Conservation (phyloP, 2,329 filamentous ascomycete species). For the Alternaria postmessia region DNA sequence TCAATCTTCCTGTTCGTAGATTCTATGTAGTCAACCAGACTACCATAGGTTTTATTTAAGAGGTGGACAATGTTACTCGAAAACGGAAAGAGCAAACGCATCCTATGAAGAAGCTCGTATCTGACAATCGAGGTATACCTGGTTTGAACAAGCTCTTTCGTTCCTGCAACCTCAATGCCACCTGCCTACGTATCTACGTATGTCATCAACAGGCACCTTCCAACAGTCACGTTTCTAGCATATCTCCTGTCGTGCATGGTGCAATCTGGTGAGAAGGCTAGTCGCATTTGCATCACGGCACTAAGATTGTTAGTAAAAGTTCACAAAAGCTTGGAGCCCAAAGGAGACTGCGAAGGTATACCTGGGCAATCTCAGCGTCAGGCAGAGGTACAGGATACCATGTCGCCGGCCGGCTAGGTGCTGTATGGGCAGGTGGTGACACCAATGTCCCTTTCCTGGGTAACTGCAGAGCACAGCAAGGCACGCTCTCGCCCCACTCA, state of each 20-base stretch:
- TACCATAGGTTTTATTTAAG: background rate
- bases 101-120: background rate
- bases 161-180: background rate
- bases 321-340: too few species aligned
- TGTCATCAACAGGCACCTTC: background rate
- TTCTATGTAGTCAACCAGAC: background rate
- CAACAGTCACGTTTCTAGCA: background rate
- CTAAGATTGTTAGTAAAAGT: background rate
- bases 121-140: background rate
- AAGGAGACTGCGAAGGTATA: background rate
- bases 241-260: background rate
- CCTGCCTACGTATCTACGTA: background rate
- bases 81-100: background rate
- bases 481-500: conserved; percentile 8
- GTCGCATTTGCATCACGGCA: conserved; percentile 24
- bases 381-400: background rate
- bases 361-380: background rate
- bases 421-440: conserved; percentile 24
- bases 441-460: conserved; percentile 16
- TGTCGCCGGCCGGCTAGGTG: background rate
- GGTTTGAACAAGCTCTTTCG: background rate
- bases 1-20: background rate
- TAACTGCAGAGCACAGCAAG: conserved; percentile 15
- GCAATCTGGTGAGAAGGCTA: conserved; percentile 15
- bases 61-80: background rate